Evolutionary conservation across 176 grass and related monocot genomes (phyloP), one percentile per base, ranked within the genome.

Genomic region (Eragrostis curvula): DNA sequence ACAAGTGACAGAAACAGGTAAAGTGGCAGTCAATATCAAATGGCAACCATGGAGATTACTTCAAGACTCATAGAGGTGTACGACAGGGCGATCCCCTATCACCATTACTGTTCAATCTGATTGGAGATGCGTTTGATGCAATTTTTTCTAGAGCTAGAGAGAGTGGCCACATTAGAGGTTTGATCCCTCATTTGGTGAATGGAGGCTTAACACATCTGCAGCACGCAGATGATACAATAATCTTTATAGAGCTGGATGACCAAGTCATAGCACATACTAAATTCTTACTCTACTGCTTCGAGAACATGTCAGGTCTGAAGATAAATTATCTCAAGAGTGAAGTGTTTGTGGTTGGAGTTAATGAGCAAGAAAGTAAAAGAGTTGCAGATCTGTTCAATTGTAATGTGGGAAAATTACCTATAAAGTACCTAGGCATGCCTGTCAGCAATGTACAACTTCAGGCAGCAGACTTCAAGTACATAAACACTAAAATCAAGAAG

Each of bases 401-500:
- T 20, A 15, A 53, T 6, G 51, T 24, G 2, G n/a, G 56, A 9
- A 0, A 1, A 1, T 2, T 59, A 0, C 56, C 56, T 0, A 24
- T 59, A 3, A 59, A 24, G 8, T 59, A 59, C 4, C 2, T 24
- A 11, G n/a, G 56, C 0, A n/a, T 59, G 9, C 21, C 21, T 11
- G 20, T 59, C 0, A 59, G 56, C 25, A 3, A 59, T 25, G 18
- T 0, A 24, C 21, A 59, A 2, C 9, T 59, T 0, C 2, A 3
- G 0, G 1, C 7, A 0, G 3, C 3, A 4, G n/a, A 25, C 0
- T 4, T 59, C 0, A 25, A 3, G 18, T 59, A 9, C 23, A 5
- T 57, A 9, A 10, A 2, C 9, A 2, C 9, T 3, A 57, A 57
- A 10, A 7, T 57, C 1, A 0, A n/a, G 4, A 57, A 57, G 18